Percentiles rank a stretch among this genome's conserved stretches.
These are phyloP conservation scores for Naganishia albida DNA, from an alignment of 1,284 basidiomycete species.

Conservation along the genomic window DNA sequence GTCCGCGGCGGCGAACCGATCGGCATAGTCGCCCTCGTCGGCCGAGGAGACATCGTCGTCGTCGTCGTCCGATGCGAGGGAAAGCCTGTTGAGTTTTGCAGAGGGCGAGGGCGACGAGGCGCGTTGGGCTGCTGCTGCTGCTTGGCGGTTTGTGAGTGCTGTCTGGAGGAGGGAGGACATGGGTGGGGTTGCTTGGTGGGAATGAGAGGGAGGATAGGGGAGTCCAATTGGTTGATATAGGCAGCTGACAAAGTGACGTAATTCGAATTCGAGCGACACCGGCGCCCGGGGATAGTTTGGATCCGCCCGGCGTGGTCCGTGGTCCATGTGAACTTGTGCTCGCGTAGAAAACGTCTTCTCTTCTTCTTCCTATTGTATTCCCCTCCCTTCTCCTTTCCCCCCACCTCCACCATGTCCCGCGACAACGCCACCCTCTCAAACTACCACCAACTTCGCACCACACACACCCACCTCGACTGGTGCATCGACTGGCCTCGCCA, in stretches of 20 bases:
- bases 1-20: slow-evolving; percentile 37
- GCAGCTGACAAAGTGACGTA: slow-evolving; percentile 16
- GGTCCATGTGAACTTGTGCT: no score
- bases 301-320: slow-evolving; percentile 10
- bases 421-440: slow-evolving; percentile 81
- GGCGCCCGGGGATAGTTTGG: not conserved
- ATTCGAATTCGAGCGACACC: not conserved
- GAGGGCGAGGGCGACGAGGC: slow-evolving; percentile 44
- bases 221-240: not conserved
- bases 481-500: slow-evolving; percentile 71
- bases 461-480: slow-evolving; percentile 79
- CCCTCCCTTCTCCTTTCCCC: not conserved
- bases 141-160: slow-evolving; percentile 52
- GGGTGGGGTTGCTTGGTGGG: slow-evolving; percentile 35
- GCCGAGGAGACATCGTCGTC: slow-evolving; percentile 46
- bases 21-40: slow-evolving; percentile 36
- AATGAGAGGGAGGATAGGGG: not conserved
- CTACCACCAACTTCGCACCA: slow-evolving; percentile 67
- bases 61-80: slow-evolving; percentile 47
- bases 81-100: slow-evolving; percentile 36
- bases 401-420: not conserved
- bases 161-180: slow-evolving; percentile 52
- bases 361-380: not conserved
- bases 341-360: not conserved
- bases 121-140: no score